phyloP scores from a whole-genome alignment of 2,329 filamentous ascomycete species.

The Corynespora cassiicola region DNA sequence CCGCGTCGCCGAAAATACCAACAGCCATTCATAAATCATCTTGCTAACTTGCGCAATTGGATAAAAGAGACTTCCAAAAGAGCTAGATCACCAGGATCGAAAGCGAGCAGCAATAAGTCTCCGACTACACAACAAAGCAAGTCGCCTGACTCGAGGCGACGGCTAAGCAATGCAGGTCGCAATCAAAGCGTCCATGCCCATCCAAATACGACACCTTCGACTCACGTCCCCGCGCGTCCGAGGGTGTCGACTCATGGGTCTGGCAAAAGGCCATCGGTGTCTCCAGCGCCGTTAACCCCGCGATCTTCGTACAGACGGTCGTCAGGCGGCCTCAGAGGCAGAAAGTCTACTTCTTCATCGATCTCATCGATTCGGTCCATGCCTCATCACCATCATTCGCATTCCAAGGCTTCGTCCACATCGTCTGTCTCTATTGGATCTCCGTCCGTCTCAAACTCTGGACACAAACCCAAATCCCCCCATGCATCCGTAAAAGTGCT shows the following conservation, averaged over 20 bases:
- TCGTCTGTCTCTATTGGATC: slow-evolving; percentile 73
- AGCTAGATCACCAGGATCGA: slow-evolving; percentile 42
- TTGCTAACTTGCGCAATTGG: slow-evolving; percentile 74
- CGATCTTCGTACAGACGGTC: slow-evolving; percentile 84
- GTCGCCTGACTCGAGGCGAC: slow-evolving; percentile 38
- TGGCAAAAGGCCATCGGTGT: slow-evolving; percentile 73
- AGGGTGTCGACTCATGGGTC: slow-evolving; percentile 52
- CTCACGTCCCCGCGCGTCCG: slow-evolving; percentile 49
- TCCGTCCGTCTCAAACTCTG: slow-evolving; percentile 52
- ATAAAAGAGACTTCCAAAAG: slow-evolving; percentile 66
- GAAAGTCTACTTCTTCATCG: slow-evolving; percentile 95
- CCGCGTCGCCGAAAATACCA: slow-evolving; percentile 64
- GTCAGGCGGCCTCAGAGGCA: slow-evolving; percentile 81
- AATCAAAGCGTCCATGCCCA: slow-evolving; percentile 42
- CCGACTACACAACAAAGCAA: slow-evolving; percentile 36
- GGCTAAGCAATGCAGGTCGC: slow-evolving; percentile 43
- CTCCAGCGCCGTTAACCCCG: slow-evolving; percentile 86
- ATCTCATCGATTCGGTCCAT: slow-evolving; percentile 92
- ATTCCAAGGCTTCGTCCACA: slow-evolving; percentile 93
- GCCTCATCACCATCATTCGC: slow-evolving; percentile 74
- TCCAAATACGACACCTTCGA: slow-evolving; percentile 45
- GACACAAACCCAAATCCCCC: slow-evolving; percentile 74
- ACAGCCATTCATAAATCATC: slow-evolving; percentile 69
- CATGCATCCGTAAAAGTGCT: slow-evolving; percentile 93
- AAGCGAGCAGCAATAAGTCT: slow-evolving; percentile 41